phyloP scores from a whole-genome alignment of 23 red algal species.

The Gracilaria domingensis region DNA sequence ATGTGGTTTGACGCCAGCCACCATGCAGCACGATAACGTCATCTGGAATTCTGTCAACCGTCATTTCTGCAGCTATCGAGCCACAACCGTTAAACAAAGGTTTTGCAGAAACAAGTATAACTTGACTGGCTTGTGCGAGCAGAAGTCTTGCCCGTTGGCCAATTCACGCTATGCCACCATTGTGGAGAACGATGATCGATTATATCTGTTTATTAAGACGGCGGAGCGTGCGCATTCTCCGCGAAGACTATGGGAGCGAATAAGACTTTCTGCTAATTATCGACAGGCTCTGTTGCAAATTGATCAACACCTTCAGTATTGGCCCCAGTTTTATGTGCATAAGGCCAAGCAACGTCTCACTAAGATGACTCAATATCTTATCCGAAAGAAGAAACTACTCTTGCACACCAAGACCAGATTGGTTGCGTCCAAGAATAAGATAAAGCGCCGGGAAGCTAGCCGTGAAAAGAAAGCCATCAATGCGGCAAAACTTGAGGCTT shows the following conservation, averaged over 20 bases:
- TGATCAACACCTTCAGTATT: constrained; percentile 82
- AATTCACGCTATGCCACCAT: constrained; percentile 99
- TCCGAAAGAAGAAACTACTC: constrained; percentile 73
- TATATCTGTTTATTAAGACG: constrained; percentile 89
- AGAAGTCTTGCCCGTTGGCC: constrained; percentile 91
- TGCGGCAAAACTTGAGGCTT: constrained; percentile 80
- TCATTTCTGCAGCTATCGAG: constrained; percentile 94
- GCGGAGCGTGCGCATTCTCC: constrained; percentile 95
- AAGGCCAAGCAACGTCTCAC: constrained; percentile 98
- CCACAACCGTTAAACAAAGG: constrained; percentile 71
- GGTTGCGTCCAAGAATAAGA: constrained; percentile 89
- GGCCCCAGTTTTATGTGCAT: constrained; percentile 93
- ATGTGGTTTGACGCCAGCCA: not conserved
- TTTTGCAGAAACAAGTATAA: constrained; percentile 98
- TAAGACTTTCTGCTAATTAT: constrained; percentile 84
- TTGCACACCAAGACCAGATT: constrained; percentile 70
- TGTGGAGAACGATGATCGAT: constrained; percentile 72
- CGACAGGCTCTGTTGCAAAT: constrained; percentile 83
- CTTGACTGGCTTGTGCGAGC: constrained; percentile 90
- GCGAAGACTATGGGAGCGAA: constrained; percentile 82
- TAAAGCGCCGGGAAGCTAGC: constrained; percentile 73
- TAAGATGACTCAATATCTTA: constrained; percentile 93
- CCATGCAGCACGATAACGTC: constrained; percentile 97
- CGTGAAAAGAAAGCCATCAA: constrained; percentile 84
- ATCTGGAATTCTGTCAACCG: constrained; percentile 88